Evolutionary conservation across 441 rosid species (phyloP), one percentile per base, ranked within the genome.

Genomic region (Aquilaria agallochum): DNA sequence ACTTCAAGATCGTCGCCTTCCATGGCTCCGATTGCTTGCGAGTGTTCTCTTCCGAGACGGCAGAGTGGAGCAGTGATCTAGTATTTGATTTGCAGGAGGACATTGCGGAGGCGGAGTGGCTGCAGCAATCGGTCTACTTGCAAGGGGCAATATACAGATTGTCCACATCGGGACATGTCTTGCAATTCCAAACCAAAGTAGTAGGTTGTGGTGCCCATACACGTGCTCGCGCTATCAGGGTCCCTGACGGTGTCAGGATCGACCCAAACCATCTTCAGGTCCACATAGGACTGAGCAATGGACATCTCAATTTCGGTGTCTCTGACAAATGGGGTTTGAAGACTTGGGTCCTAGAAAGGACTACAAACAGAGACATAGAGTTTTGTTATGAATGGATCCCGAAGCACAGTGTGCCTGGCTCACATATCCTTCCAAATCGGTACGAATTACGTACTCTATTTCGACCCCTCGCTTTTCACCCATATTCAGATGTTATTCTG

Each of bases 151-250:
- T 53, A n/a, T 53, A 53, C 3, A 53, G 56, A 9, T 30, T 30
- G 12, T 53, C 56, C 4, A 53, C 31, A 33, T 53, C 56, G 11
- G 56, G 56, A 30, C 56, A 53, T 53, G 34, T 53, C 31, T 27
- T 53, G 27, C 20, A 6, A 53, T 53, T 53, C 27, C 27, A 20
- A 20, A 20, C 27, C 27, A 20, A 20, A 20, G 27, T 20, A 20
- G 27, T 20, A 20, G 27, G 27, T 20, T 30, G n/a, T 9, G 7
- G 27, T 20, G 27, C 27, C 27, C 27, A 20, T 20, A 20, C 27
- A 20, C 27, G 27, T 20, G 27, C 27, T 20, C 27, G 27, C 27
- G 27, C 27, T 20, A 20, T 20, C 27, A 20, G 27, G 27, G 27
- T 20, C 27, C 27, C 27, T 20, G 27, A 20, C 27, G 27, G 27